A percentile compares a stretch with the other conserved stretches of the same genome.
phyloP scores from a whole-genome alignment of 148 eudicot genomes.

The Spergularia marina region DNA sequence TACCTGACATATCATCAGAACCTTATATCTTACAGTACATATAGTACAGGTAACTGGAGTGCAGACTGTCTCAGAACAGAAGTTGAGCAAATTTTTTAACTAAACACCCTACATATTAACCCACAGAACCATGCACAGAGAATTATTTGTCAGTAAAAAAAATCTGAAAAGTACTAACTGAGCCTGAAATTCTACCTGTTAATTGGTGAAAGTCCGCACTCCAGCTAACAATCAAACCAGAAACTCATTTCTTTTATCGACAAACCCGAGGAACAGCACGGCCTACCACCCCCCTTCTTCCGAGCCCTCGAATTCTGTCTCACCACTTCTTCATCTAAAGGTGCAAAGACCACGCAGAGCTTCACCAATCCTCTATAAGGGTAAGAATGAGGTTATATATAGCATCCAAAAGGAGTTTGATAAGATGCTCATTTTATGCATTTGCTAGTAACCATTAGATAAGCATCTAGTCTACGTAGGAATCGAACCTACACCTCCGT shows the following conservation, averaged over 20 bases:
- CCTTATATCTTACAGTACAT: slow-evolving; percentile 32
- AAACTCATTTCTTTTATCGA: slow-evolving; percentile 14
- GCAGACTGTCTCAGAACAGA: background rate
- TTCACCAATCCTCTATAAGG: too few relatives aligned
- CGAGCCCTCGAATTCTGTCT: background rate
- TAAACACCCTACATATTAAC: background rate
- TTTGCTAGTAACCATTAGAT: too few relatives aligned
- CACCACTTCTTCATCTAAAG: background rate
- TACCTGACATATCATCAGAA: slow-evolving; percentile 18
- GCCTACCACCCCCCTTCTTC: slow-evolving; percentile 1
- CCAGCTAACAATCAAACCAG: slow-evolving; percentile 19
- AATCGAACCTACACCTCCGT: too few relatives aligned
- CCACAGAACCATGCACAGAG: background rate
- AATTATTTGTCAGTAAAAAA: background rate
- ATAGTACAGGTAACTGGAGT: background rate
- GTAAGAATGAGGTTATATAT: too few relatives aligned
- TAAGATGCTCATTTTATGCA: too few relatives aligned
- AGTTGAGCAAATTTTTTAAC: background rate
- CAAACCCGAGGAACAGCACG: slow-evolving; percentile 9
- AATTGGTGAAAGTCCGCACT: slow-evolving; percentile 25
- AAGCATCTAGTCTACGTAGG: too few relatives aligned
- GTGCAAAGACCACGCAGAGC: too few relatives aligned
- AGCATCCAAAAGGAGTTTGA: too few relatives aligned
- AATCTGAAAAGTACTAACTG: slow-evolving; percentile 10
- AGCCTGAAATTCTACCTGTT: slow-evolving; percentile 29